Conservation (phyloP, 352 stramenopile genomes). For the Nothophytophthora sp. region DNA sequence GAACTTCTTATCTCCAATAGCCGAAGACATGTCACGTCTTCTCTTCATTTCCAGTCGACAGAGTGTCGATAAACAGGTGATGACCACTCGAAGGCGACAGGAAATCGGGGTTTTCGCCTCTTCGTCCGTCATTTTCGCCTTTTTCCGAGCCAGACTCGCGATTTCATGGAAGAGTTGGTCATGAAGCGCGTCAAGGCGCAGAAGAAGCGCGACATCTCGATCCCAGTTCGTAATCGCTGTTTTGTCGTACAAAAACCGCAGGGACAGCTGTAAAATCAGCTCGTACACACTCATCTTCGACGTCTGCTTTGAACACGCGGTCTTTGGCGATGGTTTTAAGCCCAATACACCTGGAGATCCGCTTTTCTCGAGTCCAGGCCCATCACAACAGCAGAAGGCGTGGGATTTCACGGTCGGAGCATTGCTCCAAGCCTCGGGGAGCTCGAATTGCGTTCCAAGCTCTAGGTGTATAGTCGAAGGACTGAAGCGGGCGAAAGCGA, state of each 20-base stretch:
- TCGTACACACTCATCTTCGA: conserved; percentile 39
- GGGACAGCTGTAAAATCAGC: conserved; percentile 42
- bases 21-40: conserved; percentile 26
- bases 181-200: conserved; percentile 52
- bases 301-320: no score
- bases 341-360: not conserved
- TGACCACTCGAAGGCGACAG: conserved; percentile 30
- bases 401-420: conserved; percentile 4
- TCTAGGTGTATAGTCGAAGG: conserved; percentile 31
- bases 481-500: conserved; percentile 37
- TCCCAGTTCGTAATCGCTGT: conserved; percentile 36
- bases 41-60: conserved; percentile 56
- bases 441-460: conserved; percentile 22
- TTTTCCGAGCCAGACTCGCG: conserved; percentile 10
- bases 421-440: conserved; percentile 15
- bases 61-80: conserved; percentile 45
- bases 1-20: conserved; percentile 56
- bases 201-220: conserved; percentile 45
- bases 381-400: conserved; percentile 12
- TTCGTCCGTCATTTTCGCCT: conserved; percentile 3
- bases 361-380: not conserved
- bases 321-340: conserved; percentile 13
- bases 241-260: conserved; percentile 40
- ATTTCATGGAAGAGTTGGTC: conserved; percentile 41
- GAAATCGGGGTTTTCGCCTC: conserved; percentile 5